Conservation (phyloP, 106 monocot species). For the Allium cepa region DNA sequence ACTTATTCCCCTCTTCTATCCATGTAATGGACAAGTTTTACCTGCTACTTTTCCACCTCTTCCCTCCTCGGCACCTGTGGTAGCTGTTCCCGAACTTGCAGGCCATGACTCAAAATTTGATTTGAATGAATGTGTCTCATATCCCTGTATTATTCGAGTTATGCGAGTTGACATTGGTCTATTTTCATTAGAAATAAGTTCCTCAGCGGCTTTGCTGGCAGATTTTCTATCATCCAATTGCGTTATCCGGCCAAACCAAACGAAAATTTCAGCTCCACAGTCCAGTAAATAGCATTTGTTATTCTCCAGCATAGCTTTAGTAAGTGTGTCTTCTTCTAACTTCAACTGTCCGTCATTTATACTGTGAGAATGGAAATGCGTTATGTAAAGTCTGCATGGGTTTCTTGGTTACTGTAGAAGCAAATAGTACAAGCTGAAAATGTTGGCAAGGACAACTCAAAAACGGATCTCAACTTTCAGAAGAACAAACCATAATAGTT, state of each 20-base stretch:
- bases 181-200: conserved; percentile 56
- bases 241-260: conserved; percentile 93
- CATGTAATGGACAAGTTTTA: conserved; percentile 13
- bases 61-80: conserved; percentile 65
- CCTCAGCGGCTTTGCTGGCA: conserved; percentile 70
- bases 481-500: too few species aligned
- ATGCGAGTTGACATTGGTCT: conserved; percentile 64
- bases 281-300: conserved; percentile 92
- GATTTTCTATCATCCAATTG: conserved; percentile 88
- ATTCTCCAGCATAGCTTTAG: conserved; percentile 75
- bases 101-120: conserved; percentile 95
- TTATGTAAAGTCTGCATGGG: too few species aligned
- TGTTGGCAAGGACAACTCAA: too few species aligned
- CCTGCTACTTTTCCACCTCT: conserved; percentile 91
- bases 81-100: conserved; percentile 24
- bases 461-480: too few species aligned
- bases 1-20: neutral
- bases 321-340: conserved; percentile 52
- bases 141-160: conserved; percentile 84
- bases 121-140: conserved; percentile 87
- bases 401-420: too few species aligned
- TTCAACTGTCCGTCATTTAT: conserved; percentile 56
- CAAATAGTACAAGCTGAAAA: too few species aligned
- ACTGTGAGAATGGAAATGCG: conserved; percentile 21
- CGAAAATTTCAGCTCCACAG: conserved; percentile 81